phyloP scores from a whole-genome alignment of 2,329 filamentous ascomycete genomes.

The Phaeophleospora eucalypticola region DNA sequence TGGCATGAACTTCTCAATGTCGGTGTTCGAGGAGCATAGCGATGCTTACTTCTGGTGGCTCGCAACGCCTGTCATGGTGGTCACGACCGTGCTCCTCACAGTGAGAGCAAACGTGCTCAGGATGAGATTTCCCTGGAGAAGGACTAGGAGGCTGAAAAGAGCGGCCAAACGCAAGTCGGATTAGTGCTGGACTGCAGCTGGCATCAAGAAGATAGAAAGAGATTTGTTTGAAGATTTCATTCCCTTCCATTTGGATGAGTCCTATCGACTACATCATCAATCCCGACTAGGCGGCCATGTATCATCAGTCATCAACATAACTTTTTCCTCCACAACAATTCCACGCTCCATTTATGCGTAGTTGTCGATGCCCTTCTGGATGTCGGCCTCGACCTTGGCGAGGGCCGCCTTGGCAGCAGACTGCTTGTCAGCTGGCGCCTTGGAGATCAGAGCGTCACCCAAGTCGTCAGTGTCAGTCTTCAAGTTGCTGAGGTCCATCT shows the following conservation, averaged over 20 bases:
- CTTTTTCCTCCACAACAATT: too few relatives aligned
- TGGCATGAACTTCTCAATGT: constrained; percentile 58
- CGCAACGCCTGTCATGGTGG: constrained; percentile 67
- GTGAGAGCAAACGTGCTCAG: not conserved
- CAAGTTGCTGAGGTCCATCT: constrained; percentile 12
- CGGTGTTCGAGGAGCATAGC: constrained; percentile 28
- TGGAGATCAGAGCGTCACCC: constrained; percentile 11
- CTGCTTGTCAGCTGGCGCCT: constrained; percentile 13
- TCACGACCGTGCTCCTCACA: constrained; percentile 66
- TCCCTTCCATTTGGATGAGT: too few relatives aligned
- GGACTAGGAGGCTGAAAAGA: not conserved
- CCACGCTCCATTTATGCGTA: not conserved
- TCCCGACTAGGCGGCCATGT: too few relatives aligned
- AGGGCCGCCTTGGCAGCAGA: constrained; percentile 13
- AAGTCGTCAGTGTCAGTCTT: constrained; percentile 12
- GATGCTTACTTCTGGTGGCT: constrained; percentile 67
- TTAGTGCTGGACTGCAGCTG: not conserved
- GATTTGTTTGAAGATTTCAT: too few relatives aligned
- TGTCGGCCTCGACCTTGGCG: constrained; percentile 40
- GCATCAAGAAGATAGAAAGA: too few relatives aligned
- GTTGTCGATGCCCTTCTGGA: constrained; percentile 7
- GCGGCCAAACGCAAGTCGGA: not conserved
- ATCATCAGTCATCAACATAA: too few relatives aligned
- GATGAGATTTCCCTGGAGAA: not conserved
- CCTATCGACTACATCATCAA: too few relatives aligned